phyloP scores from a whole-genome alignment of 164 flowering plant species.

The Macadamia tetraphylla region DNA sequence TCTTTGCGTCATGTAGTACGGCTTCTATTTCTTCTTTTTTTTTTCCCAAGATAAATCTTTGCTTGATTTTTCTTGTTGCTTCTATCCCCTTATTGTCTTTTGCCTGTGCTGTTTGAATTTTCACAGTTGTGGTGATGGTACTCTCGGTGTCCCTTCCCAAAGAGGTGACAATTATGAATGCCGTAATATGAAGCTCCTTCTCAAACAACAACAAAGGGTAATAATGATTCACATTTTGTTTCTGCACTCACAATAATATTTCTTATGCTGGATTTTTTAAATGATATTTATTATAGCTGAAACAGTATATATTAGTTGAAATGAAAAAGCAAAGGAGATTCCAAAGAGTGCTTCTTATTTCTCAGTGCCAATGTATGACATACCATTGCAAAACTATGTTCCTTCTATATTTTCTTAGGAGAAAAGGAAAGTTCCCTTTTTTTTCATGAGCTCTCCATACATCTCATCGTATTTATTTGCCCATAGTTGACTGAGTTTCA shows the following conservation, averaged over 20 bases:
- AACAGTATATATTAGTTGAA: not conserved
- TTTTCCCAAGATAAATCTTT: not conserved
- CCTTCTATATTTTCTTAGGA: no score
- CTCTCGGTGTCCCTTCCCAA: slow-evolving; percentile 81
- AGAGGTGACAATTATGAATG: slow-evolving; percentile 96
- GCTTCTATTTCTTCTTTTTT: no score
- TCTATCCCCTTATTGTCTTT: not conserved
- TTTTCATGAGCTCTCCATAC: no score
- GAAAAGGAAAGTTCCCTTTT: no score
- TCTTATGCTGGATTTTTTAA: not conserved
- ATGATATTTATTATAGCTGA: not conserved
- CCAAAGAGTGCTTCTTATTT: no score
- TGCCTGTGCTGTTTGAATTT: slow-evolving; percentile 7
- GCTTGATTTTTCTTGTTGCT: not conserved
- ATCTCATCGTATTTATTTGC: no score
- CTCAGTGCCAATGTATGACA: no score
- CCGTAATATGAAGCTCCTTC: slow-evolving; percentile 98
- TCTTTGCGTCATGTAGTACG: no score
- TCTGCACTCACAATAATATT: not conserved
- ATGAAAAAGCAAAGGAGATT: not conserved
- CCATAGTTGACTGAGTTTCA: no score
- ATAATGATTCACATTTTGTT: not conserved
- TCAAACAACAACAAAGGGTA: slow-evolving; percentile 98
- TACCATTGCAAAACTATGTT: no score
- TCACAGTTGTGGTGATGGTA: slow-evolving; percentile 96